phyloP scores from a whole-genome alignment of 2,329 filamentous ascomycete genomes.

The Calonectria fujianensis region DNA sequence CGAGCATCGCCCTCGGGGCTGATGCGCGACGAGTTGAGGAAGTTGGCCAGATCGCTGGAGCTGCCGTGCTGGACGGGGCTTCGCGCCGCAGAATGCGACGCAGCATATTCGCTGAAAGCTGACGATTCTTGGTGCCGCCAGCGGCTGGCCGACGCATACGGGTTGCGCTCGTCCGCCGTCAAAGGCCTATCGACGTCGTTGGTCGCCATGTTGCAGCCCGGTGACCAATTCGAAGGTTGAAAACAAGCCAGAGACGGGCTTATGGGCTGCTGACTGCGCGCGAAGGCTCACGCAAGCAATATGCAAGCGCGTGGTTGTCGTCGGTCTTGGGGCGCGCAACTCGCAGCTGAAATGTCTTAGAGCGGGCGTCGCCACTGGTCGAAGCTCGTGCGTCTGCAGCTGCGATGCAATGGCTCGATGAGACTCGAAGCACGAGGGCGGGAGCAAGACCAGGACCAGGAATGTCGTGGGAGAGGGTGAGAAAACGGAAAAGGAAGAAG shows the following conservation, averaged over 20 bases:
- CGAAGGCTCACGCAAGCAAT: slow-evolving; percentile 15
- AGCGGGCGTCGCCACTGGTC: slow-evolving; percentile 39
- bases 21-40: slow-evolving; percentile 73
- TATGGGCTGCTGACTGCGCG: slow-evolving; percentile 5
- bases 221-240: slow-evolving; percentile 27
- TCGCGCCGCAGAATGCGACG: slow-evolving; percentile 52
- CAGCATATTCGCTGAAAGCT: slow-evolving; percentile 71
- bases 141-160: slow-evolving; percentile 73
- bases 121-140: slow-evolving; percentile 80
- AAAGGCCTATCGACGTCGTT: slow-evolving; percentile 47
- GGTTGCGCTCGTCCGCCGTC: slow-evolving; percentile 65
- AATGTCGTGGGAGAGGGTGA: slow-evolving; percentile 6
- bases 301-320: slow-evolving; percentile 36
- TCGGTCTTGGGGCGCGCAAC: slow-evolving; percentile 28
- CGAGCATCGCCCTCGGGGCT: slow-evolving; percentile 60
- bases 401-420: slow-evolving; percentile 15
- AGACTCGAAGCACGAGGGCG: not conserved
- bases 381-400: slow-evolving; percentile 16
- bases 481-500: slow-evolving; percentile 19
- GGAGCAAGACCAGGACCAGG: not conserved
- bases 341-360: slow-evolving; percentile 37
- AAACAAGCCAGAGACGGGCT: not conserved
- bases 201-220: slow-evolving; percentile 48
- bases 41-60: slow-evolving; percentile 72
- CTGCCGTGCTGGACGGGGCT: slow-evolving; percentile 60